Evolutionary conservation across 495 filamentous ascomycete genomes (phyloP).

Genomic region (Trichocladium uniseriatum): DNA sequence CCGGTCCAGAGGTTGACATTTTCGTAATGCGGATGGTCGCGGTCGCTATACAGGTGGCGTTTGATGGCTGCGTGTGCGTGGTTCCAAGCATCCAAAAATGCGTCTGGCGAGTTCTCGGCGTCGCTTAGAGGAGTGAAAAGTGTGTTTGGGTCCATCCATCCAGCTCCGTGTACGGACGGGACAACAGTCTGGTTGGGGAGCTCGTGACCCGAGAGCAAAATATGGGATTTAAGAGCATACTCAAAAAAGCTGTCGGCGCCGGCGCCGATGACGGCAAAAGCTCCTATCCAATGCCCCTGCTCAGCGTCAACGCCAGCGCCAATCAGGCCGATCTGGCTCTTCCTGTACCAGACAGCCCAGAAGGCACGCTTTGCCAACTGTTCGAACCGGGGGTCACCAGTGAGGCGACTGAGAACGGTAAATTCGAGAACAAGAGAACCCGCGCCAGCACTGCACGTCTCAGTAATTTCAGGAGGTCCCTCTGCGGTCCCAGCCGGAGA

Average conservation of each 20-base stretch:
- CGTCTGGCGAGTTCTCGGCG: conserved; percentile 59
- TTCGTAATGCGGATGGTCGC: conserved; percentile 76
- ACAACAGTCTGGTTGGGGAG: conserved; percentile 41
- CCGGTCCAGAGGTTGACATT: conserved; percentile 85
- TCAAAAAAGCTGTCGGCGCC: conserved; percentile 98
- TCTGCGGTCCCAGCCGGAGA: conserved; percentile 22
- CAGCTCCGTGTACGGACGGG: conserved; percentile 13
- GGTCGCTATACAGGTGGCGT: conserved; percentile 68
- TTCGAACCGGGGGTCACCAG: conserved; percentile 78
- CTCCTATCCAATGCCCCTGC: conserved; percentile 77
- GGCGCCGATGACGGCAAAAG: conserved; percentile 85
- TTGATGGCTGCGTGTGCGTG: conserved; percentile 77
- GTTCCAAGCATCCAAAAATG: conserved; percentile 79
- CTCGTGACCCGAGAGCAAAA: conserved; percentile 68
- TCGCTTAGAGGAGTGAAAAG: conserved; percentile 51
- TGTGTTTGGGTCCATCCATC: conserved; percentile 46
- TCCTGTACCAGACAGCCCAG: conserved; percentile 84
- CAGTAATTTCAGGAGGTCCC: conserved; percentile 64
- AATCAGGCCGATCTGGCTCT: conserved; percentile 78
- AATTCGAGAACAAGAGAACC: conserved; percentile 92
- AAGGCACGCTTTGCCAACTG: conserved; percentile 84
- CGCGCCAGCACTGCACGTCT: conserved; percentile 92
- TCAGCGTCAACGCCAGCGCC: conserved; percentile 90
- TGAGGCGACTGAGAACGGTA: conserved; percentile 78
- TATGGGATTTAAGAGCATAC: conserved; percentile 89